Evolutionary conservation across 495 filamentous ascomycete species (phyloP), one percentile per base, ranked within the genome.

Genomic region (Trichoderma erinaceum): DNA sequence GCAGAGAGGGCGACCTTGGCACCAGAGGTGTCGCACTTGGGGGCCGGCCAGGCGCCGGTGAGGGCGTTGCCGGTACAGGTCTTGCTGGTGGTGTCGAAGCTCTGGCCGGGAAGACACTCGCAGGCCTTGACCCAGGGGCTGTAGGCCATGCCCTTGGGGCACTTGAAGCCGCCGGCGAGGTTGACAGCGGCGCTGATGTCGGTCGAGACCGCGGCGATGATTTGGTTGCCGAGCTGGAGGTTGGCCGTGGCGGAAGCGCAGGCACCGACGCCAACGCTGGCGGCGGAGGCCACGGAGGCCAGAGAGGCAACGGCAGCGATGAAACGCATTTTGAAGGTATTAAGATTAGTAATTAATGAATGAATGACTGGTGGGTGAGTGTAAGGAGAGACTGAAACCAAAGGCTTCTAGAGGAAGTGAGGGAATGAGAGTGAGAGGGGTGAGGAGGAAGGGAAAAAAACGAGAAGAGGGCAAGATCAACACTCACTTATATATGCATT

Each of bases 101-200:
- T 29, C 25, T 32, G 56, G 56, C 56, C 56, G 56, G 56, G 56
- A 23, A 10, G 56, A 23, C 56, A 61, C 11, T 23, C 10, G 56
- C 56, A 61, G 56, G 56, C 23, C 56, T 61, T 61, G 23, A 21
- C n/a, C 56, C 56, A 61, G 56, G 56, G 56, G 56, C 56, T 61
- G 56, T 61, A 61, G 56, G 56, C 23, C 56, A 61, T 61, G 56
- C 23, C 23, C 23, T 23, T 25, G 5, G 56, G 56, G 56, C 56
- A 61, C 25, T 61, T 32, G 56, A 61, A 61, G 56, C 56, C 56
- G 56, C 6, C 25, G 56, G 56, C 56, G 56, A 61, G 56, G 56
- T 6, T 18, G 56, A 61, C 16, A 13, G 56, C 56, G 25, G 23
- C 25, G 56, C n/a, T 32, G 25, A 61, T 35, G 56, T 61, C 56